These are phyloP conservation scores for Starmerella tilneyi DNA, from an alignment of 805 yeast genomes.

Conservation along the genomic window DNA sequence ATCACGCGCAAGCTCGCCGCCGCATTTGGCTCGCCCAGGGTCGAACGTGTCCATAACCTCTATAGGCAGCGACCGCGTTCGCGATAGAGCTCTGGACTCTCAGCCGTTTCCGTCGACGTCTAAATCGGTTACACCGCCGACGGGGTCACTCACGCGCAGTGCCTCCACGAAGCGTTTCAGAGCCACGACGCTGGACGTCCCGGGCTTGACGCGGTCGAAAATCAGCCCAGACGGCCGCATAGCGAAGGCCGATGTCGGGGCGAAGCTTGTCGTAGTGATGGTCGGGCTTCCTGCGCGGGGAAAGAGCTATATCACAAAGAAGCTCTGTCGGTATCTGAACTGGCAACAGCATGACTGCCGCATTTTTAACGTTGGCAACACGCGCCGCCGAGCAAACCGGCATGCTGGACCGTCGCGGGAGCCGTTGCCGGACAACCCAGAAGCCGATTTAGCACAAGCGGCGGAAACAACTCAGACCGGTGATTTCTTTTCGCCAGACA, in stretches of 20 bases:
- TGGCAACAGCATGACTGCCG: slow-evolving; percentile 88
- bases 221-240: slow-evolving; percentile 56
- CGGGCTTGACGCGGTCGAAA: slow-evolving; percentile 78
- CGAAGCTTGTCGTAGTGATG: slow-evolving; percentile 87
- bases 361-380: slow-evolving; percentile 92
- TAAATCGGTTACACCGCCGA: slow-evolving; percentile 2
- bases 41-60: slow-evolving; percentile 16
- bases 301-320: slow-evolving; percentile 84
- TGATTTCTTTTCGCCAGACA: slow-evolving; percentile 74
- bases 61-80: slow-evolving; percentile 12
- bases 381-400: slow-evolving; percentile 61
- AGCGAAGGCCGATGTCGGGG: slow-evolving; percentile 52
- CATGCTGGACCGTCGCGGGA: slow-evolving; percentile 58
- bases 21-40: slow-evolving; percentile 13
- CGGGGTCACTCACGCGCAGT: slow-evolving; percentile 2
- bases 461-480: slow-evolving; percentile 52
- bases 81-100: slow-evolving; percentile 11
- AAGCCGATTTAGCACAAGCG: background rate
- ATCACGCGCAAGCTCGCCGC: slow-evolving; percentile 16
- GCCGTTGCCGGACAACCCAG: slow-evolving; percentile 36
- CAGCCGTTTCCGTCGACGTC: slow-evolving; percentile 8
- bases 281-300: slow-evolving; percentile 46
- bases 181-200: slow-evolving; percentile 80
- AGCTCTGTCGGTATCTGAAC: slow-evolving; percentile 77
- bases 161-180: slow-evolving; percentile 29